Evolutionary conservation across 1,284 basidiomycete species (phyloP), one percentile per base, ranked within the genome.

Genomic region (Cryptococcus sp.): DNA sequence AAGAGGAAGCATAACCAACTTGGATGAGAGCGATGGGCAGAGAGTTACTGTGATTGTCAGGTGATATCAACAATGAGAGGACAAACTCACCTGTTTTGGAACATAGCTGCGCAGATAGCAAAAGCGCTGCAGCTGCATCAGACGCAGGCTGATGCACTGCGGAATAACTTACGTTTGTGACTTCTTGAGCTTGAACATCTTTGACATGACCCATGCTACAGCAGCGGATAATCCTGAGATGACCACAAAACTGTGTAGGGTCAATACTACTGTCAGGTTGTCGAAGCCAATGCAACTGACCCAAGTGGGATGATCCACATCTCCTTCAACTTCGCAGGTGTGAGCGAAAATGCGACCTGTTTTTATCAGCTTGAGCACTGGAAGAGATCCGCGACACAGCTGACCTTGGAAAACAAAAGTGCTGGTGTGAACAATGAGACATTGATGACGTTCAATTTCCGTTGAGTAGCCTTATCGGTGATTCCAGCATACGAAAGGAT

Each of bases 381-480:
- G 34, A 14, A 86, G 86, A 0, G 85, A 83, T 31, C 88, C 75
- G 73, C 84, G 23, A 13, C 87, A 74, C 89, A 89, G 0, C 91
- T 88, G 30, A 95, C 92, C 79, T 96, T 97, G 38, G 89, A 91
- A 77, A 96, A 96, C 32, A 96, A 81, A 15, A 97, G 83, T 0
- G 89, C 88, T 0, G 93, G 93, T 0, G 93, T 97, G 78, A 96
- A 94, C 38, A 96, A 82, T 0, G 88, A 89, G 32, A 96, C 70
- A 60, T 74, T 74, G 67, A 66, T 70, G 35, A 78, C 78, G 49
- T 67, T 89, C 84, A 77, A 59, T 59, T 77, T 77, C 78, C 89
- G 90, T 76, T 95, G 92, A 0, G 89, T 92, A 60, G 83, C 83
- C 74, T 92, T 93, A 73, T 96, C 91, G 11, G 94, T 83, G 45